Evolutionary conservation across 192 early-diverging fungal species (phyloP), one percentile per base, ranked within the genome.

Genomic region (Backusella morwellensis): DNA sequence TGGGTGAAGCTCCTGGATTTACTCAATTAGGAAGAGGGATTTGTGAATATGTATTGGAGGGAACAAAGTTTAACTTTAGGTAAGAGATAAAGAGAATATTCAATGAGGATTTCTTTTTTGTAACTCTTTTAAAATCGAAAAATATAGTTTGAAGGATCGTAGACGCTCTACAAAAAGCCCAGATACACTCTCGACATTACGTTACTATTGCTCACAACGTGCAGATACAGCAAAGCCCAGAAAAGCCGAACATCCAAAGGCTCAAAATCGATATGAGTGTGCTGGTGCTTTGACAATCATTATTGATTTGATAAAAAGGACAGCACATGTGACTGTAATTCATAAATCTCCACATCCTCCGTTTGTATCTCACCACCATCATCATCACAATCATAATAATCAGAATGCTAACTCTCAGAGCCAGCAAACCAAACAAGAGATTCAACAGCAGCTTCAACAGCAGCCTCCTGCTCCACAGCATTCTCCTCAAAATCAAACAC

Each of bases 171-270:
- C 79, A 5, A 75, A 73, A 42, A 75, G 70, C 6, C 79, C 79
- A 32, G 75, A 76, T 15, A 80, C 75, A 15, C 40, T 73, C 14
- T 76, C 79, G 1, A 80, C 79, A 14, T 68, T 80, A 40, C 79
- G 79, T 56, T 80, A 80, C 34, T 80, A 80, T 47, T 80, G 79
- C 41, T 80, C 79, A 56, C 79, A 80, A 35, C 54, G 79, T 12
- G 52, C 75, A 8, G 79, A 80, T 19, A 80, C 72, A 14, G 75
- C 72, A 26, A 80, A 80, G 35, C 79, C 70, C 26, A 70, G 79
- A 29, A 80, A 80, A 40, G 68, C 75, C 14, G 79, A 80, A 15
- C 52, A 75, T 50, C 75, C 79, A 15, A 80, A 80, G 50, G 63
- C 63, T 34, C 35, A 70, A 8, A 80, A 75, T 40, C 63, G 79